Percentiles rank a stretch among this genome's conserved stretches.
Conservation (phyloP, 768 basidiomycete species). For the Agaricus subrufescens region DNA sequence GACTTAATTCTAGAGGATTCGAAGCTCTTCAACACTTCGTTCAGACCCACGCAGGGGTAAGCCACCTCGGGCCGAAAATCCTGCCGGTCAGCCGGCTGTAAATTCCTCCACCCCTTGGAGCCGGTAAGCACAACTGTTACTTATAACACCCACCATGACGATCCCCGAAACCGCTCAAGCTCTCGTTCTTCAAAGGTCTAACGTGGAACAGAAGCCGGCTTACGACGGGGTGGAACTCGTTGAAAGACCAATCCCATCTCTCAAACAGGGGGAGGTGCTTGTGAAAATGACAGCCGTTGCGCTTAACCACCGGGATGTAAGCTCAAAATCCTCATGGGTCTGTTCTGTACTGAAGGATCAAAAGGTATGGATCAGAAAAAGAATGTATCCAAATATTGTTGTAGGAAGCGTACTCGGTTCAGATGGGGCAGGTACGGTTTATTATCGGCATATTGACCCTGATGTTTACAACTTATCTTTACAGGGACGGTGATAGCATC, state of each 20-base stretch:
- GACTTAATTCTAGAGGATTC: too few relatives aligned
- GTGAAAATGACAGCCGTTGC: conserved; percentile 65
- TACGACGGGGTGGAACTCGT: conserved; percentile 50
- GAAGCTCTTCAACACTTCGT: too few relatives aligned
- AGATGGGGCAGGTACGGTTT: conserved; percentile 64
- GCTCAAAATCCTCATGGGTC: not conserved
- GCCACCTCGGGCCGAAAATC: too few relatives aligned
- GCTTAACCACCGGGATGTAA: conserved; percentile 77
- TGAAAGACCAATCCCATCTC: conserved; percentile 41
- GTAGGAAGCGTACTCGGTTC: conserved; percentile 60
- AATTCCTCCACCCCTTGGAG: too few relatives aligned
- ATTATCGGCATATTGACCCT: not conserved
- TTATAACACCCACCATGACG: not conserved
- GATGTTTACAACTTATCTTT: not conserved
- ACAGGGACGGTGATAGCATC: conserved; percentile 63
- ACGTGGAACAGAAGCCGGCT: not conserved
- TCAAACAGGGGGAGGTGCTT: conserved; percentile 55
- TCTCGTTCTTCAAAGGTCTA: not conserved
- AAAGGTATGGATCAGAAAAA: conserved; percentile 72
- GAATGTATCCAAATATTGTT: conserved; percentile 59
- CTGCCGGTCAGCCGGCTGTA: too few relatives aligned
- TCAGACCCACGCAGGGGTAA: too few relatives aligned
- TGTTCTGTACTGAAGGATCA: not conserved
- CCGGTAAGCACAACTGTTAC: too few relatives aligned
- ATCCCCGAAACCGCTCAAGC: not conserved